These are phyloP conservation scores for Arthrobotrys megalospora DNA, from an alignment of 2,329 filamentous ascomycete genomes.

Conservation along the genomic window DNA sequence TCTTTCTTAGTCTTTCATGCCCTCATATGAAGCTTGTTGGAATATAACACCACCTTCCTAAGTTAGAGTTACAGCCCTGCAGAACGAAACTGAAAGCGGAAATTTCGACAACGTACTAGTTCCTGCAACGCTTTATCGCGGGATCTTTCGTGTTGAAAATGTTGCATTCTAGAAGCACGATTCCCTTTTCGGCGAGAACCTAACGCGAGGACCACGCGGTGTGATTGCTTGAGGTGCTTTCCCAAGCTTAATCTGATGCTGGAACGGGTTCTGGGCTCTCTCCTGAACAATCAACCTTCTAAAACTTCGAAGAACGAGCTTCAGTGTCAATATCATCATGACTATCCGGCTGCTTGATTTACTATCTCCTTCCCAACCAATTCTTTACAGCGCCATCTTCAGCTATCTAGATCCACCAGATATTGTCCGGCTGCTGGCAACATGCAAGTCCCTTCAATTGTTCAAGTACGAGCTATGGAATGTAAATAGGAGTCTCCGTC, in stretches of 20 bases:
- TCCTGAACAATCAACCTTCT: conserved; percentile 19
- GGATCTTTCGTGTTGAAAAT: conserved; percentile 5
- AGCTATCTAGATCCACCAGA: conserved; percentile 40
- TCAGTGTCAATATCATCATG: conserved; percentile 26
- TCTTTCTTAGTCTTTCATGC: no score
- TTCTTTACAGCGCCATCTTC: conserved; percentile 44
- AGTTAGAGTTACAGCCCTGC: no score
- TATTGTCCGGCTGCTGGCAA: conserved; percentile 33
- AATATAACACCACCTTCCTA: no score
- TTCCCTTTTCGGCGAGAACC: conserved; percentile 7
- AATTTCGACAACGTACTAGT: background rate
- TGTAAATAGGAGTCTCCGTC: conserved; percentile 50
- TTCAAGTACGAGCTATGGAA: conserved; percentile 48
- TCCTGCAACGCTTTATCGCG: background rate
- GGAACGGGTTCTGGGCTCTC: background rate
- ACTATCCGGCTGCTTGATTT: conserved; percentile 36
- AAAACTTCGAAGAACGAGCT: background rate
- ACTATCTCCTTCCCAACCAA: conserved; percentile 39
- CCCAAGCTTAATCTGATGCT: background rate
- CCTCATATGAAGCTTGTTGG: no score
- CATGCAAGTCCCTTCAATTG: conserved; percentile 35
- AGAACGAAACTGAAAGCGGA: no score
- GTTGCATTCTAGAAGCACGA: conserved; percentile 13
- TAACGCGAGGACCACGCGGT: conserved; percentile 18
- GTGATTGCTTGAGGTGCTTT: background rate